Base-by-base conservation (phyloP, 768 basidiomycete species). In the Podaxis sp. region DNA sequence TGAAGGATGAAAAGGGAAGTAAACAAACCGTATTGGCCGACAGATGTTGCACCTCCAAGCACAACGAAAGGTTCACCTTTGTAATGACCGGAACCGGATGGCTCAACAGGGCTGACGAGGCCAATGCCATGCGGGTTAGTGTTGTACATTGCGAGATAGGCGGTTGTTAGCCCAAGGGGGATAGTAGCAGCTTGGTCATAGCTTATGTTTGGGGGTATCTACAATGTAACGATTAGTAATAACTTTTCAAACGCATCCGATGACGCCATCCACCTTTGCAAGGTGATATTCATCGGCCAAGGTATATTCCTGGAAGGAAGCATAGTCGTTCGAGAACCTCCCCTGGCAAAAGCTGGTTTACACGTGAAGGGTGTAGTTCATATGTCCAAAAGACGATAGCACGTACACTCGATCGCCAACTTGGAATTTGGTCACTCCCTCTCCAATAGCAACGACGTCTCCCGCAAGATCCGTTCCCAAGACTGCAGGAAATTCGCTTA, bases 401-500 rank as follows among this genome's bases (percentile, higher is more conserved):
- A 64, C 79, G 68, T 67, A 83, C 82, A 86, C 80, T 67, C 77
- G 72, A 67, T 86, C 83, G 4, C 85, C 85, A 46, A 76, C 75
- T 63, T 78, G 76, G 68, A 84, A 80, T 53, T 72, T 72, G 17
- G 70, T 72, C 4, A 86, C 83, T 2, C 78, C 82, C 48, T 79
- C 77, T 2, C 85, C 85, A 46, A 85, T 71, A 40, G 75, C 76
- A 24, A 78, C 79, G 12, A 87, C 78, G 2, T 78, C 75, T 6
- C 85, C 85, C 22, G 84, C 77, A 40, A 76, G 71, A 56, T 85
- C 84, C 17, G 69, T 74, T 1, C 84, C 84, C 0, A 81, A 65
- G 0, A 86, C 73, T 3, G 79, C 78, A 4, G 82, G 84, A 65
- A 72, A 84, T n/a, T 72, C 65, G 24, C 76, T 71, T 52, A 79